Base-by-base conservation (phyloP, 2,329 filamentous ascomycete species). In the Fusarium hainanense region DNA sequence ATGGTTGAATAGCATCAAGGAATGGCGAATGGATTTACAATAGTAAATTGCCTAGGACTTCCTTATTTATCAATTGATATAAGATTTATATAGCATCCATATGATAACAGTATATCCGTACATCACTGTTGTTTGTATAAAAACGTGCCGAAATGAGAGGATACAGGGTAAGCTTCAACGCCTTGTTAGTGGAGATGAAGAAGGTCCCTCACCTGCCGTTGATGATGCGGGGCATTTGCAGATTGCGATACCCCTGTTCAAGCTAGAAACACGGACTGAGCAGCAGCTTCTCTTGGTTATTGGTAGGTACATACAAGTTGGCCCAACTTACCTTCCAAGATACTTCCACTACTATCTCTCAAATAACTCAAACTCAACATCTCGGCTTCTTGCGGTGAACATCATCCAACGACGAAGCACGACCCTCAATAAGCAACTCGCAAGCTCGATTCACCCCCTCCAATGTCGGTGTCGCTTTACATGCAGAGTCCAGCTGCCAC, bases 111-210 rank as follows among this genome's bases (percentile, higher is more conserved):
- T 37, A 7, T 28, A 23, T 23, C 21, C 21, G 21, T 23, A 21
- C 14, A 54, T 7, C 5, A 20, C 8, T 7, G 9, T 20, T 20
- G 9, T 51, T 51, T 21, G 6, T 9, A n/a, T 21, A 14, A n/a
- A 57, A 40, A 37, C 18, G 12, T 21, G 7, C 9, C 3, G 0
- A 16, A 34, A 14, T 6, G 10, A 3, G 3, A 42, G 11, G 59
- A 48, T 74, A 54, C 58, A 74, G 72, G 72, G 70, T 74, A 74
- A 44, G n/a, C 41, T 20, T 20, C 3, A 20, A 16, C 23, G 13
- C 27, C 47, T 25, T 37, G 4, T 28, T 28, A 28, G 47, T n/a
- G 49, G 49, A 42, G 34, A n/a, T 37, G 10, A n/a, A 11, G 34
- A 37, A 4, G 34, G 34, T 37, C 34, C 34, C 34, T 37, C 34